Evolutionary conservation across 495 filamentous ascomycete genomes (phyloP), one percentile per base, ranked within the genome.

Genomic region (Xylaria sp.): DNA sequence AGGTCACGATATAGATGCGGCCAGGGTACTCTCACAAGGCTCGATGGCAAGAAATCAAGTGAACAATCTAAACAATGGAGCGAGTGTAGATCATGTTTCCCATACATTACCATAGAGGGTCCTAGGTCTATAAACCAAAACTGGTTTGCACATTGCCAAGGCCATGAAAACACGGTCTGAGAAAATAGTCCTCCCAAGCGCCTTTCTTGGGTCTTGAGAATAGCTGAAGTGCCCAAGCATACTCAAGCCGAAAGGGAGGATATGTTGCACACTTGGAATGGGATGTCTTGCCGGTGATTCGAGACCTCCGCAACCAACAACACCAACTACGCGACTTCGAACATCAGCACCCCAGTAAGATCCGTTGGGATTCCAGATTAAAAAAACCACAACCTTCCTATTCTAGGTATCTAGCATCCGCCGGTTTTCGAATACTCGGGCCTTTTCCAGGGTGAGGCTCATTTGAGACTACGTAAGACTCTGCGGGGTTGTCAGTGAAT

Each of bases 401-500:
- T 62, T 59, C 37, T 26, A 62, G 59, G 0, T 26, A 43, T n/a
- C 12, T 14, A 26, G 3, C 21, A 62, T 41, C 37, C 37, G 37
- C 11, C 2, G 21, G 37, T 43, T 26, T 15, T 43, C 12, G 4
- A 43, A 7, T 24, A 4, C 21, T 43, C 58, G 58, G 59, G 35
- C 37, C 58, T 41, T 61, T 41, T 40, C 35, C n/a, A 41, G 17
- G 14, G 43, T 43, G 59, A 24, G 37, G 37, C 59, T 62, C 21
- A 24, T 43, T 62, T 21, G 37, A 62, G 59, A 43, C 59, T 33
- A 62, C 37, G 14, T 62, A 62, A 40, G 35, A 43, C 37, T 43
- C 14, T 37, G 33, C 9, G 57, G 33, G 57, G n/a, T 37, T 59
- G 21, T 5, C 37, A 29, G 21, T 17, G 11, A 29, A 15, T 43